These are phyloP conservation scores for Viridothelium virens DNA, from an alignment of 495 filamentous ascomycete species.

Conservation along the genomic window DNA sequence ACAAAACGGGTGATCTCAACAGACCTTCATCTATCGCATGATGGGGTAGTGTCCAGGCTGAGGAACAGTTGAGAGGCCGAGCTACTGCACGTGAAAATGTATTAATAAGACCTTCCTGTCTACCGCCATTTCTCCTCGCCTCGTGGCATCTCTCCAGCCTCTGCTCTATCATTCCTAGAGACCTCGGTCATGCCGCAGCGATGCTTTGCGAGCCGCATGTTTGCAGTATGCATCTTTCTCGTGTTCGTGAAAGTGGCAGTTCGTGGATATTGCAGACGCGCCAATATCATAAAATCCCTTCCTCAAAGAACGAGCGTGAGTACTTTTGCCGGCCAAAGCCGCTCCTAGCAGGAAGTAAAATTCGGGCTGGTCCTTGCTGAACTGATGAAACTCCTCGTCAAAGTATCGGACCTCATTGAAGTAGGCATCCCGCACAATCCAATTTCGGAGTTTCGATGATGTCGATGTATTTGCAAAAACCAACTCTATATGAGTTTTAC, in stretches of 20 bases:
- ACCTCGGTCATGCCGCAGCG: no score
- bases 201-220: not conserved
- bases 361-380: not conserved
- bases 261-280: not conserved
- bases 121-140: no score
- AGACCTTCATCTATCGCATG: no score
- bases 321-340: not conserved
- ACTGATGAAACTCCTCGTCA: not conserved
- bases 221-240: not conserved
- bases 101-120: no score
- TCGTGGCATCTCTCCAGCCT: no score
- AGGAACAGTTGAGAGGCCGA: no score
- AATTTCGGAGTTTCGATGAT: not conserved
- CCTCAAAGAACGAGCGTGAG: not conserved
- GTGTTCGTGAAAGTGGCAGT: not conserved
- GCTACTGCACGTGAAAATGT: no score
- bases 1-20: no score
- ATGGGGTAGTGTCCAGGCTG: no score
- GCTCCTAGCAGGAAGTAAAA: not conserved
- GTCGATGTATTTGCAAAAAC: not conserved
- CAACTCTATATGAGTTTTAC: not conserved
- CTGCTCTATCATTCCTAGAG: no score
- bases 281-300: not conserved
- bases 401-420: not conserved
- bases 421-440: not conserved